Conservation (phyloP, 495 filamentous ascomycete genomes). For the Extremus antarcticus region DNA sequence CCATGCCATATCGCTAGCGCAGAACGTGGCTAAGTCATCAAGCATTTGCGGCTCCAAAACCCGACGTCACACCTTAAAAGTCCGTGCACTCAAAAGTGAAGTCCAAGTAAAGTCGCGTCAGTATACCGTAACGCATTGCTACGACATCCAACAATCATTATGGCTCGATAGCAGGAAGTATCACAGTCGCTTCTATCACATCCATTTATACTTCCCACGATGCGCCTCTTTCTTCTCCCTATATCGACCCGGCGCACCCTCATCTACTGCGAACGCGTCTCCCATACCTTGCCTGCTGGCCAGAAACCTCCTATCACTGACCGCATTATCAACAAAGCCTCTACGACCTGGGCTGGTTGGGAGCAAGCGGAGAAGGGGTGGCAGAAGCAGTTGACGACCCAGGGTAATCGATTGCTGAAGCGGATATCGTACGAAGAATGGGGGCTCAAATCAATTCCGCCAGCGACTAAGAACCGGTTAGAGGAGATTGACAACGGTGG, state of each 20-base stretch:
- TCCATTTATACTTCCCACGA: slow-evolving; percentile 30
- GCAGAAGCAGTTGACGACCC: slow-evolving; percentile 74
- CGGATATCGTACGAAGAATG: slow-evolving; percentile 95
- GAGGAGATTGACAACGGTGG: slow-evolving; percentile 50
- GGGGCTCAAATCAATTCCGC: slow-evolving; percentile 88
- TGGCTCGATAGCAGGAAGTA: neutral
- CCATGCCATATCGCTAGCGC: too few relatives aligned
- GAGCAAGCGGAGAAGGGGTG: slow-evolving; percentile 60
- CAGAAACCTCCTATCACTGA: slow-evolving; percentile 48
- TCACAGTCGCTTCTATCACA: neutral
- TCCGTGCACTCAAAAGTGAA: neutral
- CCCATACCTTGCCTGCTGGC: slow-evolving; percentile 3
- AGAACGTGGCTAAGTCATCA: too few relatives aligned
- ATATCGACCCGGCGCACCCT: slow-evolving; percentile 86
- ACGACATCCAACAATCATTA: neutral
- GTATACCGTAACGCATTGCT: neutral
- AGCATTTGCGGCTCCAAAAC: neutral
- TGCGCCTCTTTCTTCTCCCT: slow-evolving; percentile 93
- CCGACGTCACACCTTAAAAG: neutral
- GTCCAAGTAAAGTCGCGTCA: neutral
- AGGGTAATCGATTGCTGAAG: slow-evolving; percentile 75
- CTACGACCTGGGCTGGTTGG: slow-evolving; percentile 71
- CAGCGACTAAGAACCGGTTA: slow-evolving; percentile 54
- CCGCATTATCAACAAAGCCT: slow-evolving; percentile 53
- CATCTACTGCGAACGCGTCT: slow-evolving; percentile 71